phyloP scores from a whole-genome alignment of 805 yeast genomes.

The Pichia paraexigua region DNA sequence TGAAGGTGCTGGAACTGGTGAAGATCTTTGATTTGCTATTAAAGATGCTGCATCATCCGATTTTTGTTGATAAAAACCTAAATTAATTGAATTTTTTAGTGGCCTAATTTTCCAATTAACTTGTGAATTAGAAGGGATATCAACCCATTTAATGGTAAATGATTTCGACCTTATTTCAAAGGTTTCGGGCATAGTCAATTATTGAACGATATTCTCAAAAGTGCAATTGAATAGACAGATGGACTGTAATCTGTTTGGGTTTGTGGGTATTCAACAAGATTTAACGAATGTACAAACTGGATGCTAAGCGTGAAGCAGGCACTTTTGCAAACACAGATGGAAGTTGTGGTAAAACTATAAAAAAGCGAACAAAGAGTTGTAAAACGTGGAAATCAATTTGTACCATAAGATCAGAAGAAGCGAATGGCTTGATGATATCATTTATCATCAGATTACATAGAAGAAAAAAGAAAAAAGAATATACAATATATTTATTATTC shows the following conservation, averaged over 20 bases:
- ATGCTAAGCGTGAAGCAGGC: no score
- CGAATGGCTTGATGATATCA: not conserved
- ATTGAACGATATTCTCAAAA: not conserved
- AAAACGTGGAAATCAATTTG: not conserved
- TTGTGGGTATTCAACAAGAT: not conserved
- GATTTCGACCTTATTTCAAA: slow-evolving; percentile 86
- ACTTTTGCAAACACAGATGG: not conserved
- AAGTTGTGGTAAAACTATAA: not conserved
- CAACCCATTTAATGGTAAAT: slow-evolving; percentile 86
- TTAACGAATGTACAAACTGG: not conserved
- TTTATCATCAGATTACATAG: not conserved
- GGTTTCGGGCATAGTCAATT: slow-evolving; percentile 37
- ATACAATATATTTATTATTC: not conserved
- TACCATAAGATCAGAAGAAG: no score
- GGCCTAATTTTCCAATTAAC: slow-evolving; percentile 83
- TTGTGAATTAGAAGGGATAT: slow-evolving; percentile 56
- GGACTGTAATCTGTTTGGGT: not conserved
- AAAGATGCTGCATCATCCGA: slow-evolving; percentile 5
- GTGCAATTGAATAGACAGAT: not conserved
- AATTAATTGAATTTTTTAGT: slow-evolving; percentile 48
- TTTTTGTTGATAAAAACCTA: slow-evolving; percentile 28
- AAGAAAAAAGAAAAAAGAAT: not conserved
- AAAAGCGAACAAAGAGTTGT: not conserved
- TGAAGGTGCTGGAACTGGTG: not conserved
- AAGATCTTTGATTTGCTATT: not conserved